Base-by-base conservation (phyloP, 495 filamentous ascomycete genomes). In the Poronia punctata region DNA sequence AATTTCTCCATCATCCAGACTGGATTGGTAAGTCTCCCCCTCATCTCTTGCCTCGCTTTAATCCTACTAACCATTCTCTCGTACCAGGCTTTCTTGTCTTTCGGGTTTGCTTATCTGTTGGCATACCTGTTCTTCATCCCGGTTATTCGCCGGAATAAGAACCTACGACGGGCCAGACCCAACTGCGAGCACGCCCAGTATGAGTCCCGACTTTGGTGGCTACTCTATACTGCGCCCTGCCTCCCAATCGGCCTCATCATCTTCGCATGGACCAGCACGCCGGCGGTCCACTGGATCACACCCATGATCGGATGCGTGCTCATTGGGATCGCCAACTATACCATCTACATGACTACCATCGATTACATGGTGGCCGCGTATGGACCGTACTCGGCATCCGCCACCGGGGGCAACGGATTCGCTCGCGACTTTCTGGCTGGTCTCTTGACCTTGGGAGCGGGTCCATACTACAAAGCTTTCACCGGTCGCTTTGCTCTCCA, bases 301-400 rank as follows among this genome's bases (percentile, higher is more conserved):
- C 74, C 78, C 0, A 68, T 76, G 61, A 57, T 80, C n/a, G 79
- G 78, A 22, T 65, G 65, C 1, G 59, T 70, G 9, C 50, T 82
- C 6, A 78, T 84, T 34, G 79, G 76, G 6, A 75, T 83, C 35
- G 79, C 80, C 5, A 82, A 84, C 49, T 83, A 83, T 41, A 68
- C 68, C 14, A 82, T 84, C 41, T 83, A 84, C 57, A 85, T 86
- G 81, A 78, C 82, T 0, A 86, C 84, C 0, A 84, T 89, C 42
- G 84, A 89, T 51, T 89, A 89, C 63, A 89, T 87, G 84, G 78
- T 88, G 7, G 78, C 74, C 22, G 73, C 81, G 0, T 88, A 89
- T 54, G 84, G 83, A 0, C 80, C 79, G 0, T 88, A 86, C 59
- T 79, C 82, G 9, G 82, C 84, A 2, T 87, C 83, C 1, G 84